Evolutionary conservation across 805 yeast genomes (phyloP), one percentile per base, ranked within the genome.

Genomic region (Blastobotrys americana): DNA sequence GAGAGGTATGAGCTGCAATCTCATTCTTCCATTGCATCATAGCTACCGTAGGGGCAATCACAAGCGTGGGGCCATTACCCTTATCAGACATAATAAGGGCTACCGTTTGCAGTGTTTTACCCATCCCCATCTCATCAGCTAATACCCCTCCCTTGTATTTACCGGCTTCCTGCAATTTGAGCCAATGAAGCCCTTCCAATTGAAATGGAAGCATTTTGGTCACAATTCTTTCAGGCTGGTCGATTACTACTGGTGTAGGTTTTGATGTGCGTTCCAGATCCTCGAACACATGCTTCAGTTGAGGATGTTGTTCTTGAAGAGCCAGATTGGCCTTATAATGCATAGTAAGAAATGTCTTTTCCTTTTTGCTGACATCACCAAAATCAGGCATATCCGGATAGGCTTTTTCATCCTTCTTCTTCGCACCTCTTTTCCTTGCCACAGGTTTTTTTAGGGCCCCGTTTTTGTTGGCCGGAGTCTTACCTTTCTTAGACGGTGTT

Each of bases 91-190:
- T 77, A 58, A 93, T 76, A 37, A 93, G 65, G 0, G 94, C 93
- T 49, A 93, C 90, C 33, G 96, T 90, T 65, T 93, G 98, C 41
- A 93, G 89, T 0, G 99, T 93, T 57, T 93, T 93, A 51, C 99
- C 99, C 97, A 93, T 90, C 31, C 99, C 99, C 99, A 93, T 93
- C 65, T 93, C 99, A 68, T 93, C 99, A 3, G 98, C 97, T 39
- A 93, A 68, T 6, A 93, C 82, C 13, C 97, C 98, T 20, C 98
- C 98, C 13, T 75, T 71, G 63, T 83, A 90, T 36, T 71, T 73
- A 10, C 63, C 56, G 18, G 78, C 79, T 58, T 90, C 97, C 65
- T 90, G 97, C 40, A 77, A 72, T 10, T 76, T 54, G 48, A 93
- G 72, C 99, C 99, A 93, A 56, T 83, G 76, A 39, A 93, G 69